Percentiles rank a stretch among this genome's conserved stretches.
These are phyloP conservation scores for Salvia rosmarinus DNA, from an alignment of 257 asterid genomes.

Conservation along the genomic window DNA sequence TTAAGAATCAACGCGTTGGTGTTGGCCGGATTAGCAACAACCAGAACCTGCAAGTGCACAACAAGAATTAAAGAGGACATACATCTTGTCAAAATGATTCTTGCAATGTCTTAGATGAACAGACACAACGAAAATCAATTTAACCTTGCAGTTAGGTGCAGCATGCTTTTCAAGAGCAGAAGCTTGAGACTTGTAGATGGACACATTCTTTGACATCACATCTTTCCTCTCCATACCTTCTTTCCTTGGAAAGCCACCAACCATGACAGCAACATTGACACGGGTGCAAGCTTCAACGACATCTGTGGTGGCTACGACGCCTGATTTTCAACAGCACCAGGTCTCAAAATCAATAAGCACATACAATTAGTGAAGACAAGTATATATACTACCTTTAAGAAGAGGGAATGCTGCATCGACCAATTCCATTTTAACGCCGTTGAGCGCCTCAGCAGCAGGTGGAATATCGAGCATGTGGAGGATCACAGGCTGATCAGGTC, in stretches of 20 bases:
- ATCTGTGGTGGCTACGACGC: conserved; percentile 91
- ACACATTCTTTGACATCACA: conserved; percentile 90
- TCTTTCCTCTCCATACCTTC: conserved; percentile 98
- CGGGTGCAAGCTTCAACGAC: conserved; percentile 81
- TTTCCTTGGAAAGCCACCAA: conserved; percentile 96
- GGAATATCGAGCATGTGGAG: conserved; percentile 94
- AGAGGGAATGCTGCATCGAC: conserved; percentile 92
- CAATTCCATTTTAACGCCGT: conserved; percentile 90
- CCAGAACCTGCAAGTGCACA: conserved; percentile 64
- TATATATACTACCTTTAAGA: conserved; percentile 58
- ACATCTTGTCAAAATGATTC: too few relatives aligned
- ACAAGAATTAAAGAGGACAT: neutral
- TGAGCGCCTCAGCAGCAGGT: conserved; percentile 83
- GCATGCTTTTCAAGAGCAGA: conserved; percentile 90
- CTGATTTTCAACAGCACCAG: conserved; percentile 36
- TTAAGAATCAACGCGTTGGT: conserved; percentile 85
- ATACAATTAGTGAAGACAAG: too few relatives aligned
- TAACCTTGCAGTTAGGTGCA: conserved; percentile 89
- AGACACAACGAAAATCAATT: neutral
- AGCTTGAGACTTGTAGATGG: conserved; percentile 93
- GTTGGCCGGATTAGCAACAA: conserved; percentile 96
- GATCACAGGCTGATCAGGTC: conserved; percentile 80
- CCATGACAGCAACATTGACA: conserved; percentile 83
- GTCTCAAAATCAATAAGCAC: too few relatives aligned
- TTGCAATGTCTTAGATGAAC: too few relatives aligned